Evolutionary conservation across 352 stramenopile genomes (phyloP), one percentile per base, ranked within the genome.

Genomic region (Halophytophthora batemanensis): DNA sequence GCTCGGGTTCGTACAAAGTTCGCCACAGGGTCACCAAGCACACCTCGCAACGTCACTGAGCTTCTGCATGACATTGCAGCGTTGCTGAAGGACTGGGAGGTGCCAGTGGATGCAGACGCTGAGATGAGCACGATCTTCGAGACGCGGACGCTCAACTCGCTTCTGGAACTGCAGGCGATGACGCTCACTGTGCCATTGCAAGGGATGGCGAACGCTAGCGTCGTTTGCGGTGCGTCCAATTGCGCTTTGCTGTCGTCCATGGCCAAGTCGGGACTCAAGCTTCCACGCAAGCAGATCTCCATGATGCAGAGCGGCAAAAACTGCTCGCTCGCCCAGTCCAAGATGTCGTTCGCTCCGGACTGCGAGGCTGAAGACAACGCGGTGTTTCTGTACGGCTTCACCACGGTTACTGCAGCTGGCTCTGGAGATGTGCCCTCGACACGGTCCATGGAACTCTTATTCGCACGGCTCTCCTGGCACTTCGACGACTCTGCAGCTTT

Each of bases 361-460:
- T 68, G 59, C 36, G 47, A 53, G 7, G 12, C 12, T 6, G 43
- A 15, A 3, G 23, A 45, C 22, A 61, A 61, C 40, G 31, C 54
- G 5, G 65, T 52, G 5, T 75, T 78, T 17, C n/a, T 78, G n/a
- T 75, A 71, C 64, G 69, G 64, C 3, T 64, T 64, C 13, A 71
- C 64, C 0, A 61, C 50, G 6, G 50, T 57, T 31, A 64, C 53
- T 56, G 50, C 17, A 19, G 40, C 29, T 39, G 14, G 13, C 8
- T 36, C 28, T 14, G 21, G 42, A 44, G 40, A 34, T 31, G 18
- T 35, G 10, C 19, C 13, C 23, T 14, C 22, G 18, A 53, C 33
- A 11, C 55, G 62, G 10, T 61, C 47, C 13, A 47, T 79, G 4
- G 15, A 46, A n/a, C 33, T 80, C 18, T 71, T 68, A 19, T 66